phyloP scores from a whole-genome alignment of 306 rosid genomes.

The Quercus gilva region DNA sequence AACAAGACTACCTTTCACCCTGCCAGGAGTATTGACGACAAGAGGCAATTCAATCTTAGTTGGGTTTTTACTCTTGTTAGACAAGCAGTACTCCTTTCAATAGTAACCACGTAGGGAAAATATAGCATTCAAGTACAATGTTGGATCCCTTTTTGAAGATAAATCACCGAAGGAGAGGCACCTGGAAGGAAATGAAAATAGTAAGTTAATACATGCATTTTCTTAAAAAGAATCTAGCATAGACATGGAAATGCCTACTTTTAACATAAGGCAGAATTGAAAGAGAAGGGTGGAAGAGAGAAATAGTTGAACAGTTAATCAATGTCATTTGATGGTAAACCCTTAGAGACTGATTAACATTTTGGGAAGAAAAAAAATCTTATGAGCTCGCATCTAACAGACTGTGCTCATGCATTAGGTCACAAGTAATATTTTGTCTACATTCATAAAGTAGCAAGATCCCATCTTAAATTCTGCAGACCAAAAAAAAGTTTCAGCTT shows the following conservation, averaged over 20 bases:
- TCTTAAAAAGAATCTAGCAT: not conserved
- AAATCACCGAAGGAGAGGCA: slow-evolving; percentile 83
- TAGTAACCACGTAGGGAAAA: slow-evolving; percentile 57
- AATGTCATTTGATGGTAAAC: slow-evolving; percentile 1
- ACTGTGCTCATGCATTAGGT: slow-evolving; percentile 5
- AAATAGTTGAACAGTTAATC: not conserved
- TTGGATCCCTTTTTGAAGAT: slow-evolving; percentile 77
- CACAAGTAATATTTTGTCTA: not conserved
- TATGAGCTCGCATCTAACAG: not conserved
- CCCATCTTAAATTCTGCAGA: not conserved
- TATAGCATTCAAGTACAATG: slow-evolving; percentile 46
- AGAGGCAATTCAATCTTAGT: slow-evolving; percentile 66
- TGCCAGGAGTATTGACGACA: slow-evolving; percentile 81
- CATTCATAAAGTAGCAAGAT: not conserved
- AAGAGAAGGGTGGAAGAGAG: not conserved
- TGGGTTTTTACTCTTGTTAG: slow-evolving; percentile 30
- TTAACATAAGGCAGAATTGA: not conserved
- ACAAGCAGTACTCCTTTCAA: slow-evolving; percentile 38
- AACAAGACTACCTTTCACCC: slow-evolving; percentile 79
- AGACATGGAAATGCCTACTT: not conserved
- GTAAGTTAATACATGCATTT: slow-evolving; percentile 3
- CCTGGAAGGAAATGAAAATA: slow-evolving; percentile 36
- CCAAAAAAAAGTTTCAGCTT: not conserved
- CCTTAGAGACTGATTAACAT: not conserved
- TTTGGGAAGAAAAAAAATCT: not conserved